Percentiles rank a stretch among this genome's conserved stretches.
Evolutionary conservation across 2,329 filamentous ascomycete genomes (phyloP).

Genomic region (Arthrinium puccinioides): DNA sequence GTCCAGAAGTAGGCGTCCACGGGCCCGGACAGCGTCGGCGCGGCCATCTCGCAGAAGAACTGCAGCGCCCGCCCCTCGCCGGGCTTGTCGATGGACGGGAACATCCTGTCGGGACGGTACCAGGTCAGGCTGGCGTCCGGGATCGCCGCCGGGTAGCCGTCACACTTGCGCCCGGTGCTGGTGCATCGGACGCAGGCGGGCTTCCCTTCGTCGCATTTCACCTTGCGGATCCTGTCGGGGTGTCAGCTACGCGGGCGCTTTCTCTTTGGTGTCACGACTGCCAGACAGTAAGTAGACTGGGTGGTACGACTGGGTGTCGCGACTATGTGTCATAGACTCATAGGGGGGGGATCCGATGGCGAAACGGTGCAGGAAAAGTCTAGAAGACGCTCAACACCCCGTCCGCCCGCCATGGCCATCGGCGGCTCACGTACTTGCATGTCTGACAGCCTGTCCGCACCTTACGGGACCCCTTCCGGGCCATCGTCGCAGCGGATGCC

Average conservation of each 20-base stretch:
- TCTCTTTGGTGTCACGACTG: not conserved
- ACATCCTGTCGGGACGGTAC: constrained; percentile 25
- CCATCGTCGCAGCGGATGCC: too few species aligned
- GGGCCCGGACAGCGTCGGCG: constrained; percentile 26
- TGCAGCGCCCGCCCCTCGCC: constrained; percentile 25
- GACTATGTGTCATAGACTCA: too few species aligned
- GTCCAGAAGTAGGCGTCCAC: constrained; percentile 34
- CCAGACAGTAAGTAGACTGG: too few species aligned
- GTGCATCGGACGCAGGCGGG: constrained; percentile 18
- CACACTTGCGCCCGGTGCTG: constrained; percentile 23
- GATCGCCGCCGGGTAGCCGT: constrained; percentile 21
- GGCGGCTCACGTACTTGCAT: constrained; percentile 17
- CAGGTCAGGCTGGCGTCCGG: constrained; percentile 18
- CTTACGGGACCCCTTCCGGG: too few species aligned
- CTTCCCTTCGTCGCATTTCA: constrained; percentile 22
- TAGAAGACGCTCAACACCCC: too few species aligned
- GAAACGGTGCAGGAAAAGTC: not conserved
- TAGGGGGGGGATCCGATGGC: too few species aligned
- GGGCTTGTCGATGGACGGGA: constrained; percentile 14
- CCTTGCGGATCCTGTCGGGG: constrained; percentile 13
- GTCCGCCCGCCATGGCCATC: not conserved
- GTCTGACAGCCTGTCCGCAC: constrained; percentile 21
- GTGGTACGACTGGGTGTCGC: too few species aligned
- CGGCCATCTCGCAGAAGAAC: constrained; percentile 30
- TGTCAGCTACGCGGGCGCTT: not conserved